Base-by-base conservation (phyloP, 2,329 filamentous ascomycete genomes). In the Orbilia oligospora region DNA sequence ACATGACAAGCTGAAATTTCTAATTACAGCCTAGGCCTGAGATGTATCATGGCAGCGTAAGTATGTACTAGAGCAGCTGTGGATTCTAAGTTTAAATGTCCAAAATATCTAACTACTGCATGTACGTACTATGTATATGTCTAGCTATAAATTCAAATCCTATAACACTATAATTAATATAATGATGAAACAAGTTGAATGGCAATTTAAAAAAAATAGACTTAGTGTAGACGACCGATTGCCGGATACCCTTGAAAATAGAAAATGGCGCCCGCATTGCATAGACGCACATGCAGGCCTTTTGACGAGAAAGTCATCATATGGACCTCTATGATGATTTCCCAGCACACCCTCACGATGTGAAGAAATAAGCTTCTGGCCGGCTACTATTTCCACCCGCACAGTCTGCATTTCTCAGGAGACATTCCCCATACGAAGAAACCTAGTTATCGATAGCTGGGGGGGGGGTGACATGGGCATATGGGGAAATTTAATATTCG, bases 121-220 rank as follows among this genome's bases (percentile, higher is more conserved):
- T n/a, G n/a, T n/a, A n/a, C n/a, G n/a, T n/a, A n/a, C n/a, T n/a
- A n/a, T n/a, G n/a, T n/a, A n/a, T n/a, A n/a, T n/a, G n/a, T n/a
- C n/a, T n/a, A n/a, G n/a, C n/a, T 56, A 56, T 56, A 56, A 56
- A 16, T 36, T 30, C 9, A 22, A 24, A 16, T 38, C 6, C 27
- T 61, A 61, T 61, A 61, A 44, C 20, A 61, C 8, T 38, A n/a
- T n/a, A n/a, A n/a, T n/a, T n/a, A n/a, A n/a, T 61, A 61, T 61
- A 61, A 44, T 27, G 44, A 16, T 27, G 56, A 41, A 61, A 41
- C 56, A 12, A 10, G 2, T n/a, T 2, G 20, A 58, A 58, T 14
- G 53, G 33, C n/a, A 58, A 58, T 58, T 27, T 22, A 36, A 55
- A 14, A 27, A 51, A 38, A n/a, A n/a, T n/a, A n/a, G n/a, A 53